Conservation (phyloP, 257 asterid genomes). For the Solanum sejunctum region DNA sequence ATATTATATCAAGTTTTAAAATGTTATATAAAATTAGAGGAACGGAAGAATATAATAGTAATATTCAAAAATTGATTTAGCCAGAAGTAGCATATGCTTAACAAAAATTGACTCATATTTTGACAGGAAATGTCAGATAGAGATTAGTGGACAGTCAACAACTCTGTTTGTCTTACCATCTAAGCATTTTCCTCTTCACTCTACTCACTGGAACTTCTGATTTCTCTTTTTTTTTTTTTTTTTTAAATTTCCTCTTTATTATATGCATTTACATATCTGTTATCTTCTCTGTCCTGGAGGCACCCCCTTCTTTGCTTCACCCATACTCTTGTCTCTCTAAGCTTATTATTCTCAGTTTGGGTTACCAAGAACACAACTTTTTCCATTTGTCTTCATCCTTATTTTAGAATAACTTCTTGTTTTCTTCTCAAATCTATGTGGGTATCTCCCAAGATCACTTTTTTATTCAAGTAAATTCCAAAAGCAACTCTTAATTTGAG, state of each 20-base stretch:
- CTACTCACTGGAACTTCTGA: constrained; percentile 14
- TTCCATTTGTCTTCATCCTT: constrained; percentile 42
- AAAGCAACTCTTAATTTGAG: constrained; percentile 28
- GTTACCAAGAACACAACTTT: constrained; percentile 42
- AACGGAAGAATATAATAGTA: too few relatives aligned
- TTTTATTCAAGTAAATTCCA: constrained; percentile 6
- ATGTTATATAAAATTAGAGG: too few relatives aligned
- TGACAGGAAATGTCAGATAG: constrained; percentile 25
- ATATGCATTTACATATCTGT: constrained; percentile 16
- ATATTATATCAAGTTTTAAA: too few relatives aligned
- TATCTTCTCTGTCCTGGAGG: constrained; percentile 5
- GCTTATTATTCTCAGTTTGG: constrained; percentile 7
- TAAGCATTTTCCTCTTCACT: not conserved
- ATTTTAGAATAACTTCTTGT: constrained; percentile 30
- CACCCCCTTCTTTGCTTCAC: constrained; percentile 32
- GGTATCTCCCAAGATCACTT: constrained; percentile 2
- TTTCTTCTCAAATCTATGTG: constrained; percentile 11
- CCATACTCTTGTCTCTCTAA: constrained; percentile 36
- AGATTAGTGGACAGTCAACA: constrained; percentile 26
- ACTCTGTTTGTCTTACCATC: constrained; percentile 4
- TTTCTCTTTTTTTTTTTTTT: not conserved
- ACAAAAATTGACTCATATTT: not conserved
- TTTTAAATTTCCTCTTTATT: not conserved
- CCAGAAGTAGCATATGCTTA: not conserved
- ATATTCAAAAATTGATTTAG: not conserved